Evolutionary conservation across 1,284 basidiomycete species (phyloP).

Genomic region (Heterobasidion irregulare): DNA sequence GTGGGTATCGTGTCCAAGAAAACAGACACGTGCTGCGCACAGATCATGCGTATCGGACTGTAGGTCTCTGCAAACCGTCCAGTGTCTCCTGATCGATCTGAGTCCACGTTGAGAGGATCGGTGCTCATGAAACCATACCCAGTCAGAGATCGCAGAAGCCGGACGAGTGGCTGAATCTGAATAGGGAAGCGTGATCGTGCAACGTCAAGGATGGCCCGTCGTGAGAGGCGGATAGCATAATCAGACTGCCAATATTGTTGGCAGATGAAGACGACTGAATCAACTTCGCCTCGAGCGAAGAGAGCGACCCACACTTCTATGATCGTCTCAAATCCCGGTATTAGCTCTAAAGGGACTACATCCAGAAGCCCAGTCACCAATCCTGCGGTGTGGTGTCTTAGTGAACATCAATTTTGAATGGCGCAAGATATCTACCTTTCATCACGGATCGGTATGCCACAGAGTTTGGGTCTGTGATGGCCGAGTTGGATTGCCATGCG

Average conservation of each 20-base stretch:
- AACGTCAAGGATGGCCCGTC: slow-evolving; percentile 73
- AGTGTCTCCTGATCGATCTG: slow-evolving; percentile 27
- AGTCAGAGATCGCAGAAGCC: slow-evolving; percentile 71
- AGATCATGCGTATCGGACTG: slow-evolving; percentile 29
- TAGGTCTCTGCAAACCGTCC: slow-evolving; percentile 24
- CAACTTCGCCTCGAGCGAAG: slow-evolving; percentile 70
- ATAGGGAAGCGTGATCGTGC: slow-evolving; percentile 77
- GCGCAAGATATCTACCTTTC: slow-evolving; percentile 50
- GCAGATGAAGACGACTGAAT: slow-evolving; percentile 63
- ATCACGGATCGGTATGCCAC: slow-evolving; percentile 77
- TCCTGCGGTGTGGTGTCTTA: slow-evolving; percentile 30
- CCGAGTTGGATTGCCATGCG: slow-evolving; percentile 59
- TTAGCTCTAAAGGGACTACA: slow-evolving; percentile 62
- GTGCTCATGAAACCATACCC: slow-evolving; percentile 64
- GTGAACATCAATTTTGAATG: neutral
- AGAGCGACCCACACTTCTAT: slow-evolving; percentile 75
- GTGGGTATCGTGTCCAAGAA: slow-evolving; percentile 69
- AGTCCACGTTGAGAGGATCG: slow-evolving; percentile 48
- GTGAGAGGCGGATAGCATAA: slow-evolving; percentile 49
- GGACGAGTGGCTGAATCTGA: slow-evolving; percentile 61
- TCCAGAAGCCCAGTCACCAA: slow-evolving; percentile 67
- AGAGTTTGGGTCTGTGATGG: slow-evolving; percentile 71
- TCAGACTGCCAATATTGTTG: slow-evolving; percentile 74
- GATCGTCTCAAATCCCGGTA: slow-evolving; percentile 65
- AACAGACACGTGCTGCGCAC: slow-evolving; percentile 61